These are phyloP conservation scores for Urostyla sp. DNA, from an alignment of 73 alveolate species.

Conservation along the genomic window DNA sequence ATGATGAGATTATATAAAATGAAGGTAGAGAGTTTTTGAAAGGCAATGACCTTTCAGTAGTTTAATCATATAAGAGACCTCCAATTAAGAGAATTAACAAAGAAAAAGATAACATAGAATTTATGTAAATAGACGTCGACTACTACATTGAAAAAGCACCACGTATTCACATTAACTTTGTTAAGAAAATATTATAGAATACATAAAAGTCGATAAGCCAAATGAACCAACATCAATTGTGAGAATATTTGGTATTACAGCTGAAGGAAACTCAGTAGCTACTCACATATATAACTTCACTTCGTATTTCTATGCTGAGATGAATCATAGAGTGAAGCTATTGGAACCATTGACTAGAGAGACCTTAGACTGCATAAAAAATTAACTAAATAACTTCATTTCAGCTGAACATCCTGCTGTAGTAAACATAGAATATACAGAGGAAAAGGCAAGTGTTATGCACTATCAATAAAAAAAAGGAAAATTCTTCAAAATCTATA, in stretches of 20 bases:
- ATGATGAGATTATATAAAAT: background rate
- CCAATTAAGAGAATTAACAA: conserved; percentile 24
- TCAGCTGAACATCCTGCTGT: background rate
- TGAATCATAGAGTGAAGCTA: conserved; percentile 69
- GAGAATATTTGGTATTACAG: conserved; percentile 97
- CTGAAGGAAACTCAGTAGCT: conserved; percentile 95
- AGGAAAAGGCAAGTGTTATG: conserved; percentile 68
- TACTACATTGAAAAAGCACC: conserved; percentile 68
- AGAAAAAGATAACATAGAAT: conserved; percentile 67
- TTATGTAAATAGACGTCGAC: conserved; percentile 91
- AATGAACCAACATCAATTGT: conserved; percentile 78
- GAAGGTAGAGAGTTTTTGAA: conserved; percentile 33
- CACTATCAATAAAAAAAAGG: conserved; percentile 72
- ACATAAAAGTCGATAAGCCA: conserved; percentile 15
- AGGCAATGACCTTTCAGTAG: conserved; percentile 11
- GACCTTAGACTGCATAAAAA: background rate
- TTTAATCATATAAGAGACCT: conserved; percentile 11
- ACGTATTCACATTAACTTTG: conserved; percentile 60
- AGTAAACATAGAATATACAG: background rate
- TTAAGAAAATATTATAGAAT: conserved; percentile 41
- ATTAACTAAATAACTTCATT: conserved; percentile 7
- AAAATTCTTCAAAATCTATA: conserved; percentile 84
- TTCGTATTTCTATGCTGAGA: conserved; percentile 96
- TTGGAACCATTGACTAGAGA: conserved; percentile 5
- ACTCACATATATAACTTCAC: conserved; percentile 93